Evolutionary conservation across 1,139 yeast genomes (phyloP), one percentile per base, ranked within the genome.

Genomic region (Candida tetrigidarum): DNA sequence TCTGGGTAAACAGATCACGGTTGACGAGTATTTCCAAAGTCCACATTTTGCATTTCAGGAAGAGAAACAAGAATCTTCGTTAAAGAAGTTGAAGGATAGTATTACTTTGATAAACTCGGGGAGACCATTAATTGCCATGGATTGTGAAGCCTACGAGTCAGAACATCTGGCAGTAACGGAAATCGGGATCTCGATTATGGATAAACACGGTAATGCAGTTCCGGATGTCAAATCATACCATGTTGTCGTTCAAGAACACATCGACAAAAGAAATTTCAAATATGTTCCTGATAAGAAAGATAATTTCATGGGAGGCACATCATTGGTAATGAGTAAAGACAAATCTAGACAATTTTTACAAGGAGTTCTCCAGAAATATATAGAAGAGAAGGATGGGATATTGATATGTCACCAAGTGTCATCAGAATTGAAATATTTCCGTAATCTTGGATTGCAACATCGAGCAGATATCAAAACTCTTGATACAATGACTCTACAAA

Each of bases 381-480:
- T 78, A 45, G 50, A 44, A 41, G 45, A 47, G 2, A 41, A 48
- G 20, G 41, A 54, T 3, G 59, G 67, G 5, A 59, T 78, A 0
- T 65, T 87, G 40, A 88, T 88, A 10, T 96, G 96, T 1, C 96
- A 89, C 59, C 77, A 77, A 44, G 71, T 86, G 5, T 56, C 58
- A 11, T 85, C 85, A 5, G 96, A 89, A 57, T 50, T 86, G 27
- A 63, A 61, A 29, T 80, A 85, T 80, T 65, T 88, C 22, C 53
- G 59, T 28, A 54, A 63, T 9, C 51, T 81, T 32, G 83, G 83
- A 2, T 70, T 85, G 12, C 46, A 60, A 0, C 57, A 84, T 19
- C 44, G 47, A 2, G 46, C 49, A 0, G 52, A 61, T 9, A 45
- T 62, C 4, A 52, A 55, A 2, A 51, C 56, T 11, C 67, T 83